A percentile compares a stretch with the other conserved stretches of the same genome.
These are phyloP conservation scores for Suillus occidentalis DNA, from an alignment of 768 basidiomycete genomes.

Conservation along the genomic window DNA sequence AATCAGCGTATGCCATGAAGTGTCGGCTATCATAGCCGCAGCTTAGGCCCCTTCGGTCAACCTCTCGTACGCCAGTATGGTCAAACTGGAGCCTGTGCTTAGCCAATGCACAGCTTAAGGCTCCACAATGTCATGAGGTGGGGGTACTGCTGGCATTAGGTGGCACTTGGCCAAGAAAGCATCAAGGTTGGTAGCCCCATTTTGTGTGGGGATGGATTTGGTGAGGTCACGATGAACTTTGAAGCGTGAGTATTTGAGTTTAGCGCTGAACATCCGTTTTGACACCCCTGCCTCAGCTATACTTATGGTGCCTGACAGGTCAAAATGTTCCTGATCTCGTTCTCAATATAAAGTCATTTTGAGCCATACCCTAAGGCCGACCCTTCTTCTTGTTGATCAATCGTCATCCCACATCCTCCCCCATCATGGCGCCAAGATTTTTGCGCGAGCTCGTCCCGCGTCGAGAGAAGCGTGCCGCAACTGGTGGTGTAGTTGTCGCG, in stretches of 20 bases:
- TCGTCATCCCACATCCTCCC: neutral
- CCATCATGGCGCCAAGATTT: conserved; percentile 51
- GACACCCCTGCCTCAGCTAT: neutral
- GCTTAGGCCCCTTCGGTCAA: neutral
- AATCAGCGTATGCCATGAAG: neutral
- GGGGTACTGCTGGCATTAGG: neutral
- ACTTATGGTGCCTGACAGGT: neutral
- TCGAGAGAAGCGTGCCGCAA: conserved; percentile 38
- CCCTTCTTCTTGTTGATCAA: neutral
- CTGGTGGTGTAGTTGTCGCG: conserved; percentile 44
- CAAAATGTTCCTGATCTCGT: neutral
- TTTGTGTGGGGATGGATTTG: neutral
- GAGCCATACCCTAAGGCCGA: neutral
- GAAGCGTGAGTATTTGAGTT: neutral
- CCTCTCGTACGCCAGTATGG: neutral
- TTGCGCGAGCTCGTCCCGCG: conserved; percentile 48
- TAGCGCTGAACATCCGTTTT: neutral
- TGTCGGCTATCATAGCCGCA: neutral
- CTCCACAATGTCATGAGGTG: neutral
- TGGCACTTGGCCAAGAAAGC: neutral
- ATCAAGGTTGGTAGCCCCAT: neutral
- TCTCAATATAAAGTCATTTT: neutral
- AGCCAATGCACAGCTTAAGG: neutral
- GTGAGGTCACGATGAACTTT: neutral
- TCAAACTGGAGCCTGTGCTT: neutral